A percentile compares a stretch with the other conserved stretches of the same genome.
These are phyloP conservation scores for Trypanosoma caninum DNA, from an alignment of 208 protist species.

Conservation along the genomic window DNA sequence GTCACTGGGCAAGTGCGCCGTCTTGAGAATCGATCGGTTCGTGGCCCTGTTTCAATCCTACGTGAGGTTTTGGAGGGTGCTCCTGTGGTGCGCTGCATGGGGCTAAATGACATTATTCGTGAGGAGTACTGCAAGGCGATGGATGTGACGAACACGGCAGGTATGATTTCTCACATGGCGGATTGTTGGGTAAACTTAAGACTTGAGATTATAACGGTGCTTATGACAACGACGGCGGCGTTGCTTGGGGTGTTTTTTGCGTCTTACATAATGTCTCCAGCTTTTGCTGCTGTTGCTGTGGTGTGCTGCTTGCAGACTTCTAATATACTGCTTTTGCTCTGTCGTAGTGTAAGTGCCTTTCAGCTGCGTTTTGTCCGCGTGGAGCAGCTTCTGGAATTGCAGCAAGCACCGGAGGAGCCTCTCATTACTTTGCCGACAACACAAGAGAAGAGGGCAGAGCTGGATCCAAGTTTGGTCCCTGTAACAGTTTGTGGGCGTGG, in stretches of 20 bases:
- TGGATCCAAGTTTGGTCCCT: no score
- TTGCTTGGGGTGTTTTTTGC: slow-evolving; percentile 59
- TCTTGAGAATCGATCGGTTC: slow-evolving; percentile 44
- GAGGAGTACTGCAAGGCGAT: slow-evolving; percentile 68
- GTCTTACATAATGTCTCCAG: slow-evolving; percentile 26
- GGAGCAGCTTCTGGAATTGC: slow-evolving; percentile 49
- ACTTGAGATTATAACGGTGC: slow-evolving; percentile 37
- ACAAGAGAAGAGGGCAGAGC: not conserved
- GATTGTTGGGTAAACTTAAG: slow-evolving; percentile 64
- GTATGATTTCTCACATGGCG: slow-evolving; percentile 45
- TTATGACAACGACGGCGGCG: slow-evolving; percentile 40
- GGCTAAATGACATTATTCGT: slow-evolving; percentile 50
- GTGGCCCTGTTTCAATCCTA: slow-evolving; percentile 44
- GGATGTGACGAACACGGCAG: slow-evolving; percentile 58
- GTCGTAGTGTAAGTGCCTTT: slow-evolving; percentile 52
- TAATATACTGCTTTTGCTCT: slow-evolving; percentile 51
- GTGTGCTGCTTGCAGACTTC: slow-evolving; percentile 57
- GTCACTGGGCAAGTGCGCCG: slow-evolving; percentile 49
- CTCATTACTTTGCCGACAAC: slow-evolving; percentile 2
- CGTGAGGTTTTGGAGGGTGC: slow-evolving; percentile 55
- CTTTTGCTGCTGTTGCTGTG: slow-evolving; percentile 65
- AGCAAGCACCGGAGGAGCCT: slow-evolving; percentile 42
- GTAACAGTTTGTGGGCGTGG: no score
- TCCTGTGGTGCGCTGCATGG: slow-evolving; percentile 49
- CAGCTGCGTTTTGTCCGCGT: slow-evolving; percentile 58